Base-by-base conservation (phyloP, 805 yeast genomes). In the Kodamaea sagamina region DNA sequence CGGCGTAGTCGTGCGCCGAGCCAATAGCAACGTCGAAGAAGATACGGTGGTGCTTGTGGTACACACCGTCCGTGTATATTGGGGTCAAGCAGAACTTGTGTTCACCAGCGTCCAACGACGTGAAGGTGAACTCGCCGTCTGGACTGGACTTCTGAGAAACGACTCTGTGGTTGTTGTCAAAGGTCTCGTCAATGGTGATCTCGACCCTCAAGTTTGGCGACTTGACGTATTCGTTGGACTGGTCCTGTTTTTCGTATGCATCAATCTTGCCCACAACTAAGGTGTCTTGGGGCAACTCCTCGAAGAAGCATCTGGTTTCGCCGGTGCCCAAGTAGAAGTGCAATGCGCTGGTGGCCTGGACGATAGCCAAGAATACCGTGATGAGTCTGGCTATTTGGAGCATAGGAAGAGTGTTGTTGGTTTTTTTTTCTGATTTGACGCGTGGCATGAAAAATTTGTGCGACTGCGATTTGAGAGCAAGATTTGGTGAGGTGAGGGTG, bases 321-420 rank as follows among this genome's bases (percentile, higher is more conserved):
- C 84, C 89, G 1, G 90, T 84, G 9, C 79, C 79, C 41, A 88
- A 69, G 62, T 89, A 90, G 62, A 89, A 82, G 63, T 93, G 96
- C 46, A 90, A 70, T 0, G 81, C 88, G 38, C 57, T 52, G 52
- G 51, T 36, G 18, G 42, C 28, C 24, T 48, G 49, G 19, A 41
- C 24, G 34, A 50, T 25, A n/a, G 47, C 45, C 29, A 47, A 42
- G 32, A 49, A 36, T 39, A 50, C 35, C 17, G 47, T 39, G 16
- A 46, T 31, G 28, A 41, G 25, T 37, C 43, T 42, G 15, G 36
- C 36, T n/a, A 38, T 26, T 46, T 52, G 16, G 21, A 39, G 12
- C 42, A 39, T 39, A 9, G 29, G 13, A 38, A 36, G 24, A 27
- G 41, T 18, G 26, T 38, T 29, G 41, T 38, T 29, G 36, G 17